A percentile compares a stretch with the other conserved stretches of the same genome.
Conservation (phyloP, 1,284 basidiomycete species). For the Cystobasidium pallidum region DNA sequence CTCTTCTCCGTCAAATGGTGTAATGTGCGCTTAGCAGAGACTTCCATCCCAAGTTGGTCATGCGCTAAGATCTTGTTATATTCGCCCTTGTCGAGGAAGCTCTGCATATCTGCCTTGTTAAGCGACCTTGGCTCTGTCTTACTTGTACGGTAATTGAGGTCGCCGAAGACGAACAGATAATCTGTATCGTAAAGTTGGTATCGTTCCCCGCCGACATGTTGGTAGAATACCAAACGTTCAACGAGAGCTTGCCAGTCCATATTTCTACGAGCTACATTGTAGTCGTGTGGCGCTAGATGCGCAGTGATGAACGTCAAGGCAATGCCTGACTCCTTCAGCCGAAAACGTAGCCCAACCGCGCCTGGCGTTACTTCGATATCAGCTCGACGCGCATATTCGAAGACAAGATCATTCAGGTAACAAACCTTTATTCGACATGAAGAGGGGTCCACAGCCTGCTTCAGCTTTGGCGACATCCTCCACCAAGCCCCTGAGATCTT, state of each 20-base stretch:
- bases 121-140: constrained; percentile 63
- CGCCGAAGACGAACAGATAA: constrained; percentile 76
- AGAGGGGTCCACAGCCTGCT: constrained; percentile 73
- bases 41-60: constrained; percentile 74
- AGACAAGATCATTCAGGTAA: too few relatives aligned
- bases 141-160: constrained; percentile 83
- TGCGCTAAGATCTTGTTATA: constrained; percentile 65
- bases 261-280: constrained; percentile 72
- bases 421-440: constrained; percentile 50
- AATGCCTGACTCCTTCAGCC: constrained; percentile 38
- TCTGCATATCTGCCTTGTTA: constrained; percentile 52
- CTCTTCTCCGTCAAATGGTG: constrained; percentile 74
- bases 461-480: constrained; percentile 72
- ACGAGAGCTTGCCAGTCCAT: constrained; percentile 79
- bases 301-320: constrained; percentile 80
- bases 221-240: constrained; percentile 73
- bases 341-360: constrained; percentile 47
- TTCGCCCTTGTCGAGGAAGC: constrained; percentile 45
- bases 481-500: constrained; percentile 66
- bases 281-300: constrained; percentile 82
- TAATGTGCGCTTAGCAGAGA: constrained; percentile 67
- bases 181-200: constrained; percentile 77
- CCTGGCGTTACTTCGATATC: constrained; percentile 47
- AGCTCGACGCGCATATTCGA: too few relatives aligned
- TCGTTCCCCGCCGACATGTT: constrained; percentile 56